Percentiles rank a stretch among this genome's conserved stretches.
phyloP scores from a whole-genome alignment of 2,329 filamentous ascomycete genomes.

The Pseudocercospora eumusae region DNA sequence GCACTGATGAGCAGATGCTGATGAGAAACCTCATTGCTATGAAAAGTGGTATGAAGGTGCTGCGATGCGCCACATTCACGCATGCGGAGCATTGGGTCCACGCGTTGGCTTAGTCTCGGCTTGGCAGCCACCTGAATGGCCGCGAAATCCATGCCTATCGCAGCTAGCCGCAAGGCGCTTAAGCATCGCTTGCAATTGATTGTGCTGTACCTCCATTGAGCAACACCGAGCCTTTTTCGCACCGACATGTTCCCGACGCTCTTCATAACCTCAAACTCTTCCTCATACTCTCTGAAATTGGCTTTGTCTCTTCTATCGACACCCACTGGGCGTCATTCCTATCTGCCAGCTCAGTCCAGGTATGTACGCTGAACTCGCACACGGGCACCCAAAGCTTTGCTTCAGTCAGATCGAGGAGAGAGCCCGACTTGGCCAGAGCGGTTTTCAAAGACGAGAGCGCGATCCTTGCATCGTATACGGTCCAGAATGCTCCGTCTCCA shows the following conservation, averaged over 20 bases:
- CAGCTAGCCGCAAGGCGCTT: background rate
- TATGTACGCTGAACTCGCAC: constrained; percentile 25
- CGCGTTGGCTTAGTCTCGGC: background rate
- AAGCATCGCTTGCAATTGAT: background rate
- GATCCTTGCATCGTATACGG: constrained; percentile 20
- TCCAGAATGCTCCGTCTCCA: constrained; percentile 28
- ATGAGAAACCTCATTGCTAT: background rate
- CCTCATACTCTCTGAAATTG: constrained; percentile 14
- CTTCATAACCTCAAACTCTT: constrained; percentile 15
- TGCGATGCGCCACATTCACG: background rate
- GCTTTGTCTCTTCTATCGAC: constrained; percentile 17
- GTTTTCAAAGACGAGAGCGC: constrained; percentile 13
- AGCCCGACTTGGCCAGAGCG: constrained; percentile 17
- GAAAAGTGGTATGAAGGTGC: background rate
- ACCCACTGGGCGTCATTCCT: constrained; percentile 24
- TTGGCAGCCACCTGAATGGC: constrained; percentile 1
- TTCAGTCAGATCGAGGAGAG: constrained; percentile 17
- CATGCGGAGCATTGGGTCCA: background rate
- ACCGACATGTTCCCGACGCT: background rate
- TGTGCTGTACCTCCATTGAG: background rate
- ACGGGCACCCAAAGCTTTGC: constrained; percentile 23
- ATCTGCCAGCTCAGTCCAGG: constrained; percentile 20
- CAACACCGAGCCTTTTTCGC: background rate
- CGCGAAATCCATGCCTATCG: background rate
- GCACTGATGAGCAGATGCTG: background rate